Conservation (phyloP, 2,329 filamentous ascomycete species). For the Lithohypha guttulata region DNA sequence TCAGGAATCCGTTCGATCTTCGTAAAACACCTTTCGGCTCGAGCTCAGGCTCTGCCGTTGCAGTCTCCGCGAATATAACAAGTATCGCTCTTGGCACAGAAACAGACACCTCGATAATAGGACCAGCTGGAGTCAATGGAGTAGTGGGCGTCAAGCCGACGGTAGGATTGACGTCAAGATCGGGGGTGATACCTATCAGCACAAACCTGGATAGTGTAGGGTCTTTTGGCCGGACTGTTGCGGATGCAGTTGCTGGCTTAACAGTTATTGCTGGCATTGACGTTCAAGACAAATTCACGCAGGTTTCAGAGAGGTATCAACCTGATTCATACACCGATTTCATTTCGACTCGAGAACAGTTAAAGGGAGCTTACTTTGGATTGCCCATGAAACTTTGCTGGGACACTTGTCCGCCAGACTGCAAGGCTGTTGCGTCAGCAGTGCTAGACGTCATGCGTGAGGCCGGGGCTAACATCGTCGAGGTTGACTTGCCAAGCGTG, state of each 20-base stretch:
- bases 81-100: slow-evolving; percentile 24
- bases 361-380: slow-evolving; percentile 19
- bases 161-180: slow-evolving; percentile 24
- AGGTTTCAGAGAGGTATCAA: slow-evolving; percentile 13
- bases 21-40: slow-evolving; percentile 4
- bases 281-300: slow-evolving; percentile 14
- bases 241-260: slow-evolving; percentile 17
- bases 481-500: slow-evolving; percentile 23
- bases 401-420: slow-evolving; percentile 30
- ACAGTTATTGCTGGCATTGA: slow-evolving; percentile 13
- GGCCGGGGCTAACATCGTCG: slow-evolving; percentile 27
- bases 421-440: slow-evolving; percentile 28
- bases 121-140: slow-evolving; percentile 19
- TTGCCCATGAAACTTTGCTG: slow-evolving; percentile 36
- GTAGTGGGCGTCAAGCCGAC: slow-evolving; percentile 25
- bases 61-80: slow-evolving; percentile 28
- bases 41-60: slow-evolving; percentile 26
- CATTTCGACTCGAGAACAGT: slow-evolving; percentile 11
- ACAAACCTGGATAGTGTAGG: slow-evolving; percentile 22
- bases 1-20: slow-evolving; percentile 43
- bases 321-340: slow-evolving; percentile 13
- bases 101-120: slow-evolving; percentile 27
- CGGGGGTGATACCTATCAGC: slow-evolving; percentile 26
- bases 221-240: slow-evolving; percentile 18
- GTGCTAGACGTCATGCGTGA: slow-evolving; percentile 28